These are phyloP conservation scores for Mortierella sp. DNA, from an alignment of 371 early-diverging fungal genomes.

Conservation along the genomic window DNA sequence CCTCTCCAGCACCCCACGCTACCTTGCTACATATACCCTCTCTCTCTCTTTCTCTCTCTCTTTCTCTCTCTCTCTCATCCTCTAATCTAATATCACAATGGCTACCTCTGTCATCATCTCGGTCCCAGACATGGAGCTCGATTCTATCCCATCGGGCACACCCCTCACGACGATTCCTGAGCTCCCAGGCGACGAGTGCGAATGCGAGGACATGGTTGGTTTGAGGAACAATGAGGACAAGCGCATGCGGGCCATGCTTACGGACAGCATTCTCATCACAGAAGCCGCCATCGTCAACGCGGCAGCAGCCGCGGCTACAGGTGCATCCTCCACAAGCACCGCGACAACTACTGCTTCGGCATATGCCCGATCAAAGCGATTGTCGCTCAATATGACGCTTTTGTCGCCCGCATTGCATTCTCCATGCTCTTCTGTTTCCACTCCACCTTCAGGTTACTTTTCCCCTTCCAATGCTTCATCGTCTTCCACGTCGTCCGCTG, in stretches of 20 bases:
- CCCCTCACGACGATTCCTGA: conserved; percentile 41
- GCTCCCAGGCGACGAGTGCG: conserved; percentile 27
- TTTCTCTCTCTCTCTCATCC: too few species aligned
- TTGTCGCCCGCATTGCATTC: conserved; percentile 13
- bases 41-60: too few species aligned
- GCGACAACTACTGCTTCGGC: neutral
- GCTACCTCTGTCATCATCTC: neutral
- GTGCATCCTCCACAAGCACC: neutral
- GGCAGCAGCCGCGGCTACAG: too few species aligned
- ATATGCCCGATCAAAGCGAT: conserved; percentile 4
- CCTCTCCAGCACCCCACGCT: too few species aligned
- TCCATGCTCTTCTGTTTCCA: too few species aligned
- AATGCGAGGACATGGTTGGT: conserved; percentile 7
- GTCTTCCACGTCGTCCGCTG: conserved; percentile 25
- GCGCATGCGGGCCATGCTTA: neutral
- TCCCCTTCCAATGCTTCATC: conserved; percentile 20
- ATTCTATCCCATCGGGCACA: conserved; percentile 2
- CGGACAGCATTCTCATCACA: conserved; percentile 8
- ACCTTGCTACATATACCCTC: too few species aligned
- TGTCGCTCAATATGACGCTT: conserved; percentile 36
- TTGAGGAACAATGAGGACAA: neutral
- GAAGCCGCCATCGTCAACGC: too few species aligned
- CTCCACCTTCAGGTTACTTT: conserved; percentile 5
- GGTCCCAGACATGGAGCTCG: neutral
- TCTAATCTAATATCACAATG: too few species aligned